Base-by-base conservation (phyloP, 1,139 yeast genomes). In the Yamadazyma dendronema region DNA sequence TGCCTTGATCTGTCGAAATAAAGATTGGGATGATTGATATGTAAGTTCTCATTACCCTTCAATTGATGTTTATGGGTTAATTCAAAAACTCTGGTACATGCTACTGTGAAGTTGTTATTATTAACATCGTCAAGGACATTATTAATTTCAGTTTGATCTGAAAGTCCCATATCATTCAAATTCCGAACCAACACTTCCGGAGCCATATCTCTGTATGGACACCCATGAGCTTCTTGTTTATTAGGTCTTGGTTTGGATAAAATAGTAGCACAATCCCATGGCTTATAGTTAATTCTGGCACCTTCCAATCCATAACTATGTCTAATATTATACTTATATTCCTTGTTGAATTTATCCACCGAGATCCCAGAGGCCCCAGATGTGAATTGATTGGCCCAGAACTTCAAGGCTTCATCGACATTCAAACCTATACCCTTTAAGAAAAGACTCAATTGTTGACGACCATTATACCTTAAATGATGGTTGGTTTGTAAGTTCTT, bases 231-330 rank as follows among this genome's bases (percentile, higher is more conserved):
- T 53, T 89, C 95, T 27, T 75, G 78, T 35, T 80, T 74, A 14
- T 74, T 74, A 0, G 96, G 95, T 41, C 80, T 72, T 6, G 92
- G 88, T 48, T 82, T 80, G 24, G 79, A 72, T 41, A 86, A 62
- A 30, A 94, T 86, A 0, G 84, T 81, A 21, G 79, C 77, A 66
- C 97, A 92, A 53, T 83, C 85, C 83, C 84, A 78, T 1, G 97
- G 96, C 49, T 78, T 78, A 62, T 88, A 89, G 52, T 88, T 85
- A 51, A 79, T 84, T 43, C 96, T 67, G 11, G 84, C 84, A 49
- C 98, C 99, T 59, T 88, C 97, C 40, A 88, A 68, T 36, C 97
- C 98, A 57, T 92, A 92, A 47, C 74, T 76, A 60, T 94, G 97
- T 43, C 96, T 76, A 50, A 92, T 76, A 53, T 86, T 87, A 67